phyloP scores from a whole-genome alignment of 495 filamentous ascomycete genomes.

The Penicillium fimorum region DNA sequence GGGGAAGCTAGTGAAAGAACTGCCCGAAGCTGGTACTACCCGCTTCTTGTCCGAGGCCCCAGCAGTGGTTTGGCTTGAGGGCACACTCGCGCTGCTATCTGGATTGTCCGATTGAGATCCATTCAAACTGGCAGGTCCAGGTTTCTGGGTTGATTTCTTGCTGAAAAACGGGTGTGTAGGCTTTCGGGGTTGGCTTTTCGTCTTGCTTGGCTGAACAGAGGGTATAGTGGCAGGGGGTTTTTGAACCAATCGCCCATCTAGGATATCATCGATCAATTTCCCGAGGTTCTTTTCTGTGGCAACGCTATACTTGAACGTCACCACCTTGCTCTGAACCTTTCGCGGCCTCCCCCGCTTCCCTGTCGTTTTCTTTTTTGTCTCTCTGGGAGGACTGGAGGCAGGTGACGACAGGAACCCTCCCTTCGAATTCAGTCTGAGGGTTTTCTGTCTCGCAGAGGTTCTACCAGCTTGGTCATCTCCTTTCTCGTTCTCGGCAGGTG shows the following conservation, averaged over 20 bases:
- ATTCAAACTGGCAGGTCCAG: not conserved
- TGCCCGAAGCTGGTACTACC: constrained; percentile 5
- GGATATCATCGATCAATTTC: constrained; percentile 52
- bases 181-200: constrained; percentile 47
- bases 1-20: constrained; percentile 24
- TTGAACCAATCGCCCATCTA: constrained; percentile 27
- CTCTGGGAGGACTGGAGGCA: constrained; percentile 23
- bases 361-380: constrained; percentile 24
- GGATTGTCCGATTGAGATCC: not conserved
- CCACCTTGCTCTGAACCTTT: constrained; percentile 32
- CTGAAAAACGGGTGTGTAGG: constrained; percentile 81
- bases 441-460: constrained; percentile 35
- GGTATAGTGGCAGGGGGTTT: constrained; percentile 1
- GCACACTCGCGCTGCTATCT: not conserved
- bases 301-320: constrained; percentile 47
- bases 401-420: constrained; percentile 59
- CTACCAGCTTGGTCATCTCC: not conserved
- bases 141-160: constrained; percentile 32
- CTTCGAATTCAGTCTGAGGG: constrained; percentile 53
- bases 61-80: constrained; percentile 22
- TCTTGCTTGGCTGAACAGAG: constrained; percentile 13
- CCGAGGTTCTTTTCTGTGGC: constrained; percentile 33
- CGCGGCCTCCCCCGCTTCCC: constrained; percentile 23
- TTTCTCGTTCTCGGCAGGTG: not conserved
- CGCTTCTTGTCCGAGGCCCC: constrained; percentile 12